Evolutionary conservation across 257 asterid species (phyloP).

Genomic region (Plantago major): DNA sequence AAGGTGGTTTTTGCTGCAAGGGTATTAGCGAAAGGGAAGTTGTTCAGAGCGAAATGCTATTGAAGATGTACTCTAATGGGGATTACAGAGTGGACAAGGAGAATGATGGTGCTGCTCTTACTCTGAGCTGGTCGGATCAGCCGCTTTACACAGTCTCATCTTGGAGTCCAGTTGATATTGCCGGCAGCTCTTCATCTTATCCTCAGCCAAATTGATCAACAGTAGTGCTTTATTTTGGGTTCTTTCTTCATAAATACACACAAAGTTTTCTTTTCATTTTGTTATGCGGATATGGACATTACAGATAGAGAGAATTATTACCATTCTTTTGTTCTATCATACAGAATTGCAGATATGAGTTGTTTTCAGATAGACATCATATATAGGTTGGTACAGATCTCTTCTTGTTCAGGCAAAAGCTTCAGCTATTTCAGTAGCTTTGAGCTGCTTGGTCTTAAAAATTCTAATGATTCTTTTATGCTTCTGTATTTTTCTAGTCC

Average conservation of each 20-base stretch:
- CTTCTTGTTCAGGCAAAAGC: no score
- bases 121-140: slow-evolving; percentile 71
- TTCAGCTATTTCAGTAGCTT: no score
- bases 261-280: neutral
- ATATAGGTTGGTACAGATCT: no score
- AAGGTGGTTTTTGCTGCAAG: slow-evolving; percentile 53
- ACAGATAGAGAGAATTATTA: no score
- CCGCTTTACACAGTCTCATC: slow-evolving; percentile 70
- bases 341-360: no score
- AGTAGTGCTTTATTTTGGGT: no score
- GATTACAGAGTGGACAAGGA: slow-evolving; percentile 39
- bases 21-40: slow-evolving; percentile 58
- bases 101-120: slow-evolving; percentile 50
- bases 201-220: slow-evolving; percentile 23
- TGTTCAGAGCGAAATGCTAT: slow-evolving; percentile 65
- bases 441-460: no score
- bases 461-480: no score
- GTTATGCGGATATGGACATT: slow-evolving; percentile 6
- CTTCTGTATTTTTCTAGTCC: no score
- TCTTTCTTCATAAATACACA: neutral
- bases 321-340: no score
- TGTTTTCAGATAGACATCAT: no score
- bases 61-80: slow-evolving; percentile 58
- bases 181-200: slow-evolving; percentile 60
- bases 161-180: slow-evolving; percentile 48